Base-by-base conservation (phyloP, 768 basidiomycete genomes). In the Lactifluus rugatus region DNA sequence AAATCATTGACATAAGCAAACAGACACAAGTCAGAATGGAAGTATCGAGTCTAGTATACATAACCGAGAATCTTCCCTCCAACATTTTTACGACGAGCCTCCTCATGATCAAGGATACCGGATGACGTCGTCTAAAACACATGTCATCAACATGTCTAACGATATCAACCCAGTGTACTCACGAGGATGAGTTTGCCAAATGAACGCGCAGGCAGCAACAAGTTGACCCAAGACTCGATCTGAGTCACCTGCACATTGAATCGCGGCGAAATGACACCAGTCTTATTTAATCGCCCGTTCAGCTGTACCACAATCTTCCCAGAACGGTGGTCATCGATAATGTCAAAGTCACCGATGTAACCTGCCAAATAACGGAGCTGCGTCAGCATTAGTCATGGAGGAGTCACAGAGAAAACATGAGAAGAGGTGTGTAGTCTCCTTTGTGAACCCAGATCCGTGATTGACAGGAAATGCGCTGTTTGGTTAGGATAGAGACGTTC, bases 201-300 rank as follows among this genome's bases (percentile, higher is more conserved):
- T 19, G 87, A 87, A 85, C 96, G 86, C 66, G 95, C 85, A 58
- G 96, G 96, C 61, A 98, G 82, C 59, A 99, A 76, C 78, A 92
- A 80, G 81, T 93, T 93, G 79, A 98, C 92, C 95, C 95, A 97
- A 63, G 80, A 78, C 75, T 95, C 91, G 68, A 97, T 96, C 70
- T 94, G 87, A 67, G 74, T 84, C 62, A 89, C 86, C 71, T 93
- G 89, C 66, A 98, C 83, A 76, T 98, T 97, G 83, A 91, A 98
- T 54, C 96, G 89, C 45, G 95, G 94, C n/a, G 94, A 97, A 75
- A 97, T 97, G 70, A 99, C 95, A 66, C 95, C 96, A n/a, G 87
- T 88, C 79, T 99, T 99, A 82, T 99, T 99, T 67, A 99, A 82
- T 61, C 93, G 89, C 47, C 96, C 96, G 70, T 96, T 99, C 57